Conservation (phyloP, 192 early-diverging fungal genomes). For the Nowakowskiella sp. region DNA sequence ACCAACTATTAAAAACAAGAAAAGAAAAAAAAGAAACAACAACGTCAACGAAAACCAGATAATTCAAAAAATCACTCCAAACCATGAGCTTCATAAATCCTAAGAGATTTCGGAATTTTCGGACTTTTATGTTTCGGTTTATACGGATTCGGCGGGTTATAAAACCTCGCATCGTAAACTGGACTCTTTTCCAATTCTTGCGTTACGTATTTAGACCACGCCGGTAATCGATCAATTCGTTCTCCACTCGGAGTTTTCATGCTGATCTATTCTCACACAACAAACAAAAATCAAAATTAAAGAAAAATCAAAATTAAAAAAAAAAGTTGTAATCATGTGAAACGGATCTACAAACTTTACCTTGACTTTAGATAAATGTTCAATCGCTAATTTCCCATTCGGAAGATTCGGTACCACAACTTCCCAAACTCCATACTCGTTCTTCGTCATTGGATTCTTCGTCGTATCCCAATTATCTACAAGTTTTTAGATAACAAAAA, state of each 20-base stretch:
- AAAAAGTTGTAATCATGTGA: background rate
- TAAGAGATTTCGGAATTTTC: slow-evolving; percentile 51
- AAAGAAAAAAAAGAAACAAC: background rate
- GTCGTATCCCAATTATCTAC: slow-evolving; percentile 76
- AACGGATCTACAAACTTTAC: slow-evolving; percentile 22
- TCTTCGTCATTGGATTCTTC: slow-evolving; percentile 67
- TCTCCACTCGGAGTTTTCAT: slow-evolving; percentile 66
- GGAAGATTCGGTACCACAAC: slow-evolving; percentile 55
- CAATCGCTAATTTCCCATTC: slow-evolving; percentile 59
- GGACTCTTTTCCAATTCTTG: slow-evolving; percentile 77
- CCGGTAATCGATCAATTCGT: slow-evolving; percentile 82
- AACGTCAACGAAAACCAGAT: background rate
- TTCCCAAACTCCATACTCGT: slow-evolving; percentile 79
- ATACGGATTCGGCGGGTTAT: slow-evolving; percentile 79
- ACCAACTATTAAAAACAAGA: slow-evolving; percentile 54
- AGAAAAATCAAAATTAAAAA: background rate
- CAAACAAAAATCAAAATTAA: slow-evolving; percentile 1
- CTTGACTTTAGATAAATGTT: slow-evolving; percentile 85
- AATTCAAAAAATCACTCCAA: slow-evolving; percentile 11
- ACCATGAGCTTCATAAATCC: slow-evolving; percentile 94
- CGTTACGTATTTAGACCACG: slow-evolving; percentile 74
- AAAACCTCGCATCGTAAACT: slow-evolving; percentile 88
- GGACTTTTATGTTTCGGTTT: slow-evolving; percentile 69
- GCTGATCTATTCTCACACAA: slow-evolving; percentile 53
- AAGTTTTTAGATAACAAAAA: background rate